Percentiles rank a stretch among this genome's conserved stretches.
These are phyloP conservation scores for Pseudogymnoascus sp. DNA, from an alignment of 2,329 filamentous ascomycete genomes.

Conservation along the genomic window DNA sequence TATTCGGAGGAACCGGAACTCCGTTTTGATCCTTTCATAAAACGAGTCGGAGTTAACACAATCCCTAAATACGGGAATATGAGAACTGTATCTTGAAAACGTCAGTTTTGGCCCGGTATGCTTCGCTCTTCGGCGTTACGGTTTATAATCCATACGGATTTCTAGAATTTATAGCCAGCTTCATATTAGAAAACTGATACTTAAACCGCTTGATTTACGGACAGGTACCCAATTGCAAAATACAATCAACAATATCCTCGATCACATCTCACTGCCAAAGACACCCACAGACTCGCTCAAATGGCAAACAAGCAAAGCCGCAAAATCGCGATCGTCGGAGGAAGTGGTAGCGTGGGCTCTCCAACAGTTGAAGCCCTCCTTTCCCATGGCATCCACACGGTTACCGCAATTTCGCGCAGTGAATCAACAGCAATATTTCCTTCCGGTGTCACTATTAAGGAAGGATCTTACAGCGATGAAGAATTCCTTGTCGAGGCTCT, in stretches of 20 bases:
- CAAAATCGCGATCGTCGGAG: not conserved
- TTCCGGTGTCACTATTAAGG: slow-evolving; percentile 32
- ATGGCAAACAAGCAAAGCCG: not conserved
- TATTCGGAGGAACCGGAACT: not conserved
- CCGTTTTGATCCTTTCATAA: not conserved
- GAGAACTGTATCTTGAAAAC: not conserved
- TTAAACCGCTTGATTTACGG: not conserved
- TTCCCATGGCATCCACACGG: slow-evolving; percentile 34
- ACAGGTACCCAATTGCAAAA: not conserved
- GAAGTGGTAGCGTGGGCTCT: not conserved
- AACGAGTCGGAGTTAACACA: not conserved
- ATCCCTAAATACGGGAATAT: not conserved
- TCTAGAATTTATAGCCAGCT: not conserved
- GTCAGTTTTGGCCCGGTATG: not conserved
- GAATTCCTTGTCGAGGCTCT: slow-evolving; percentile 33
- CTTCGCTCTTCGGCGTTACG: not conserved
- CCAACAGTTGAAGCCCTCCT: not conserved
- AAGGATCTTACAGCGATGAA: slow-evolving; percentile 42
- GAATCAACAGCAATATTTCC: slow-evolving; percentile 37
- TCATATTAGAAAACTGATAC: not conserved
- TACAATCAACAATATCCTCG: not conserved
- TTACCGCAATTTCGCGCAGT: slow-evolving; percentile 43
- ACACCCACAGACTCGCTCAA: not conserved
- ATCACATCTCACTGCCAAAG: not conserved
- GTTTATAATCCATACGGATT: not conserved